Percentiles rank a stretch among this genome's conserved stretches.
Evolutionary conservation across 805 yeast species (phyloP).

Genomic region (Saccharomycopsis amapae): DNA sequence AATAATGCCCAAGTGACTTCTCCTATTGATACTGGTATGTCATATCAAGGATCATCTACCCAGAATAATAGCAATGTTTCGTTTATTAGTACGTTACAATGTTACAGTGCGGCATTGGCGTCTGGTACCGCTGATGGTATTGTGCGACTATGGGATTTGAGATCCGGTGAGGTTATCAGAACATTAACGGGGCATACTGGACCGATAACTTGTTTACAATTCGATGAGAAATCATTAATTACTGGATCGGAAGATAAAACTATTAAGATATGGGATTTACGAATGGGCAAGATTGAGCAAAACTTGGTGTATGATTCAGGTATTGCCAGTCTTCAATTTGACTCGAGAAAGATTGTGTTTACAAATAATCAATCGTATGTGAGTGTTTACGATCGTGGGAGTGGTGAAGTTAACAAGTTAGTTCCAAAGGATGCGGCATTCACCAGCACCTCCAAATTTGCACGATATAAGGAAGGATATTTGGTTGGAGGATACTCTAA

Average conservation of each 20-base stretch:
- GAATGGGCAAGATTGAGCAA: slow-evolving; percentile 57
- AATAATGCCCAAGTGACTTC: slow-evolving; percentile 10
- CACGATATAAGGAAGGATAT: slow-evolving; percentile 56
- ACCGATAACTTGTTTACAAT: slow-evolving; percentile 59
- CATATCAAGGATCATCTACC: slow-evolving; percentile 3
- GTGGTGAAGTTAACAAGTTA: slow-evolving; percentile 44
- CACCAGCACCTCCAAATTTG: slow-evolving; percentile 32
- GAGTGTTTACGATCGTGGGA: slow-evolving; percentile 50
- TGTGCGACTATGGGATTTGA: slow-evolving; percentile 69
- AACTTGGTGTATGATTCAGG: slow-evolving; percentile 56
- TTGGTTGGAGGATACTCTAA: slow-evolving; percentile 55
- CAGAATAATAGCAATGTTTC: slow-evolving; percentile 26
- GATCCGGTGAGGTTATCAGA: slow-evolving; percentile 60
- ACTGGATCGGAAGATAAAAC: slow-evolving; percentile 61
- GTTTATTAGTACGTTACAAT: slow-evolving; percentile 60
- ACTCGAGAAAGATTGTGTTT: slow-evolving; percentile 46
- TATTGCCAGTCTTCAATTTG: slow-evolving; percentile 52
- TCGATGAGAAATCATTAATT: slow-evolving; percentile 56
- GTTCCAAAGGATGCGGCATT: slow-evolving; percentile 32
- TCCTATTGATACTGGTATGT: slow-evolving; percentile 10
- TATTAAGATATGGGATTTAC: slow-evolving; percentile 64
- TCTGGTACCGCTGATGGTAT: slow-evolving; percentile 73
- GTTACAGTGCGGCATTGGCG: slow-evolving; percentile 70
- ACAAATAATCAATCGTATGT: slow-evolving; percentile 42
- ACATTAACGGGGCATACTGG: slow-evolving; percentile 62